A percentile compares a stretch with the other conserved stretches of the same genome.
These are phyloP conservation scores for Neonectria magnoliae DNA, from an alignment of 2,329 filamentous ascomycete genomes.

Conservation along the genomic window DNA sequence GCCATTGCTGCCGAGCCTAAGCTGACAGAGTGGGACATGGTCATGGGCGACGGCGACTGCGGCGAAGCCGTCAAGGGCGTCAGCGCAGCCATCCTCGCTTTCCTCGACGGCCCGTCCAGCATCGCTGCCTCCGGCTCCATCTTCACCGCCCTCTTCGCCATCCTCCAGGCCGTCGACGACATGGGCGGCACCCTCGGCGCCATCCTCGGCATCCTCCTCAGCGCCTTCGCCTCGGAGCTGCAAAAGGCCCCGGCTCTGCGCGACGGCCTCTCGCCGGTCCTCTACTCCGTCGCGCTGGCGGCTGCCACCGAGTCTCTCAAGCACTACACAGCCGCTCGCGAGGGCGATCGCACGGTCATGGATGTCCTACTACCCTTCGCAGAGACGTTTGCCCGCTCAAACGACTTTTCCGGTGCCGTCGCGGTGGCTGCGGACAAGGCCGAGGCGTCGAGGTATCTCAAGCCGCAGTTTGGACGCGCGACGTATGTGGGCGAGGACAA, in stretches of 20 bases:
- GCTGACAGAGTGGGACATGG: slow-evolving; percentile 47
- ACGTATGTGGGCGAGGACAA: slow-evolving; percentile 44
- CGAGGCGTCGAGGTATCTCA: slow-evolving; percentile 40
- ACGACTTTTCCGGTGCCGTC: slow-evolving; percentile 12
- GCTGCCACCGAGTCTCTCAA: slow-evolving; percentile 38
- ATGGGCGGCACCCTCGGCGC: slow-evolving; percentile 52
- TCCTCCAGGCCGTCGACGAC: slow-evolving; percentile 60
- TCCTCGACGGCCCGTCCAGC: slow-evolving; percentile 39
- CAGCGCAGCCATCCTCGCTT: slow-evolving; percentile 40
- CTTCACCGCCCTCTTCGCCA: slow-evolving; percentile 39
- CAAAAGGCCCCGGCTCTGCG: slow-evolving; percentile 28
- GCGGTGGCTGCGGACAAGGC: slow-evolving; percentile 42
- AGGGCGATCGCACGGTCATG: slow-evolving; percentile 67
- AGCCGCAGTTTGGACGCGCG: slow-evolving; percentile 43
- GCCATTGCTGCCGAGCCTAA: slow-evolving; percentile 16
- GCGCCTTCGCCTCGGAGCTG: slow-evolving; percentile 56
- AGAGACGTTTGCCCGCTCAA: slow-evolving; percentile 55
- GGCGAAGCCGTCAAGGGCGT: slow-evolving; percentile 46
- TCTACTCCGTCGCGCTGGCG: slow-evolving; percentile 35
- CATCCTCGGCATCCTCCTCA: slow-evolving; percentile 45
- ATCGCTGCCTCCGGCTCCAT: slow-evolving; percentile 45
- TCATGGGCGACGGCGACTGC: slow-evolving; percentile 74
- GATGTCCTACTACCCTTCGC: slow-evolving; percentile 78
- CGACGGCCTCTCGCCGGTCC: slow-evolving; percentile 11
- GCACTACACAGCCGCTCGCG: slow-evolving; percentile 40